phyloP scores from a whole-genome alignment of 352 stramenopile genomes.

The Phytophthora capsici region DNA sequence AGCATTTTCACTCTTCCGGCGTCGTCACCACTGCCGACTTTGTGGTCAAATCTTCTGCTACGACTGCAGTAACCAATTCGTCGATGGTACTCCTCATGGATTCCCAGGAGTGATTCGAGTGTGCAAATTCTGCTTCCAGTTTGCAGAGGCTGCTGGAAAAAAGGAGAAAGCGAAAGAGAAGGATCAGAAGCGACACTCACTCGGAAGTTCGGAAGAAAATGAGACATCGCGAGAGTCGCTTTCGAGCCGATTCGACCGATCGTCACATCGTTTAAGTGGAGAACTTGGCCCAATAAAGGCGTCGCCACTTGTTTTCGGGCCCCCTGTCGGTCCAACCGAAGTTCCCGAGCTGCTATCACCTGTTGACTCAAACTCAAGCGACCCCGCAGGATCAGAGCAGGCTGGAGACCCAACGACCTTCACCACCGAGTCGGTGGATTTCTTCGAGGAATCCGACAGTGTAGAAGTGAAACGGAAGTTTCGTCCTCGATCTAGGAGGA shows the following conservation, averaged over 20 bases:
- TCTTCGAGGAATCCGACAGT: constrained; percentile 37
- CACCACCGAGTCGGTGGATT: constrained; percentile 28
- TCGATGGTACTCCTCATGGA: constrained; percentile 63
- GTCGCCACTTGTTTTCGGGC: constrained; percentile 50
- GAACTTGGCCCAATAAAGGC: constrained; percentile 29
- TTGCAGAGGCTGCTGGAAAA: constrained; percentile 48
- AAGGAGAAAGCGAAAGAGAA: constrained; percentile 35
- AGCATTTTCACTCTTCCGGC: constrained; percentile 82
- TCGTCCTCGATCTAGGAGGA: constrained; percentile 21
- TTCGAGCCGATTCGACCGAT: constrained; percentile 30
- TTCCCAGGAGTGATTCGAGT: constrained; percentile 69
- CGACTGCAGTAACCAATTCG: constrained; percentile 81
- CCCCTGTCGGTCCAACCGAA: constrained; percentile 28
- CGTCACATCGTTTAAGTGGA: constrained; percentile 23
- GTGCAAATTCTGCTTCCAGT: constrained; percentile 78
- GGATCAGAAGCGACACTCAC: constrained; percentile 16
- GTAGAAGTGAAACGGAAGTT: constrained; percentile 26
- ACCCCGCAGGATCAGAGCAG: constrained; percentile 21
- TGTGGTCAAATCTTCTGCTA: constrained; percentile 90
- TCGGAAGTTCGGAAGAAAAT: constrained; percentile 30
- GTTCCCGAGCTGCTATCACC: constrained; percentile 28
- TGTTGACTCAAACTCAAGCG: constrained; percentile 41
- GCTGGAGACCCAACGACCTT: constrained; percentile 7
- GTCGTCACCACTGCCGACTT: constrained; percentile 87
- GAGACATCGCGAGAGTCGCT: constrained; percentile 26